Base-by-base conservation (phyloP, 2,329 filamentous ascomycete species). In the Apiospora pterosperma region DNA sequence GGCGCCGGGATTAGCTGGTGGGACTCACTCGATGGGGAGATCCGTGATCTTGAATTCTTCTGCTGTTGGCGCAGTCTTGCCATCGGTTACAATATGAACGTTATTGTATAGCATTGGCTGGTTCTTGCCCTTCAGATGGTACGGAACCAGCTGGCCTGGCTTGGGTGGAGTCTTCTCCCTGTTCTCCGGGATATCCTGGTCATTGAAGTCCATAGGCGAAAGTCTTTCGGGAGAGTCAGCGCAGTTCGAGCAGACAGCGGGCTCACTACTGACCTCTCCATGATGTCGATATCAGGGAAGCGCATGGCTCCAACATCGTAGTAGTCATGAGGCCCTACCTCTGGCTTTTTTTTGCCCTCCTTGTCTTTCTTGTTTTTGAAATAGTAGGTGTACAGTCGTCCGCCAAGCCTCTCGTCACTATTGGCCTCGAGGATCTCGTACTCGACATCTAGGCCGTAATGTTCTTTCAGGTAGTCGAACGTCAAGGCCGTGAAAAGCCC, bases 291-390 rank as follows among this genome's bases (percentile, higher is more conserved):
- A 0, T 71, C 12, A 0, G 69, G 69, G 55, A 69, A 71, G 10
- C 70, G 62, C 69, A 73, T 71, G 10, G 63, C 69, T 14, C 69
- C 70, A 11, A 69, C 66, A 48, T 72, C 69, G 58, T 66, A 71
- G 52, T 70, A 72, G 62, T 73, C 68, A 12, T 70, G 65, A 5
- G 48, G 48, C 8, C 48, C 28, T 34, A 34, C 58, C 11, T 60
- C 1, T 23, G 58, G 58, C 16, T 38, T 38, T 4, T 23, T 11
- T 5, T 39, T 38, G n/a, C 58, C 58, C 19, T 38, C 34, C 11
- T 16, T 19, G 34, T 60, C 58, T 25, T 41, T 60, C 3, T 25
- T 36, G 3, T 65, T 19, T 19, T 55, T 59, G 63, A 71, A 72
- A 14, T 67, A 55, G 58, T 72, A 62, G 3, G 70, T 72, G 38